Conservation (phyloP, 106 monocot species). For the Apostasia shenzhenica region DNA sequence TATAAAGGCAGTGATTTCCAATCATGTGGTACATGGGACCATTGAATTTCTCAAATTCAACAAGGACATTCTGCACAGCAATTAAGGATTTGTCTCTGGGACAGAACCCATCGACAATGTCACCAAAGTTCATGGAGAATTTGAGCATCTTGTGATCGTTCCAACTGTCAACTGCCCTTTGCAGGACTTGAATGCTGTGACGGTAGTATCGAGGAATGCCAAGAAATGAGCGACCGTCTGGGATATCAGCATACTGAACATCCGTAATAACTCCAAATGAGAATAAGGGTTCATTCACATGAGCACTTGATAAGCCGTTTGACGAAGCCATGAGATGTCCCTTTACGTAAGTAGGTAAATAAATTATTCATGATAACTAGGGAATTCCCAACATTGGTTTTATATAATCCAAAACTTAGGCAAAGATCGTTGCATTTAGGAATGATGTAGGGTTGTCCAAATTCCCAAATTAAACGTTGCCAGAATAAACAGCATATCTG, state of each 20-base stretch:
- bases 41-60: slow-evolving; percentile 60
- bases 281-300: slow-evolving; percentile 23
- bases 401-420: too few species aligned
- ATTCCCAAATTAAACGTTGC: too few species aligned
- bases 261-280: slow-evolving; percentile 49
- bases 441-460: too few species aligned
- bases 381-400: too few species aligned
- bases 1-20: slow-evolving; percentile 94
- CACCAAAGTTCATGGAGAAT: slow-evolving; percentile 48
- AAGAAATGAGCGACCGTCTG: slow-evolving; percentile 40
- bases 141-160: slow-evolving; percentile 25
- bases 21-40: slow-evolving; percentile 81
- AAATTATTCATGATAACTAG: too few species aligned
- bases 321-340: slow-evolving; percentile 7
- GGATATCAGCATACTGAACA: slow-evolving; percentile 44
- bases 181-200: slow-evolving; percentile 38
- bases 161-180: slow-evolving; percentile 31
- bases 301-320: slow-evolving; percentile 10
- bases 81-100: slow-evolving; percentile 53
- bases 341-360: too few species aligned
- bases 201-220: slow-evolving; percentile 41
- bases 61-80: slow-evolving; percentile 41
- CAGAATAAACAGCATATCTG: too few species aligned
- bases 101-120: slow-evolving; percentile 78
- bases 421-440: too few species aligned